These are phyloP conservation scores for Colletotrichum noveboracense DNA, from an alignment of 2,329 filamentous ascomycete genomes.

Conservation along the genomic window DNA sequence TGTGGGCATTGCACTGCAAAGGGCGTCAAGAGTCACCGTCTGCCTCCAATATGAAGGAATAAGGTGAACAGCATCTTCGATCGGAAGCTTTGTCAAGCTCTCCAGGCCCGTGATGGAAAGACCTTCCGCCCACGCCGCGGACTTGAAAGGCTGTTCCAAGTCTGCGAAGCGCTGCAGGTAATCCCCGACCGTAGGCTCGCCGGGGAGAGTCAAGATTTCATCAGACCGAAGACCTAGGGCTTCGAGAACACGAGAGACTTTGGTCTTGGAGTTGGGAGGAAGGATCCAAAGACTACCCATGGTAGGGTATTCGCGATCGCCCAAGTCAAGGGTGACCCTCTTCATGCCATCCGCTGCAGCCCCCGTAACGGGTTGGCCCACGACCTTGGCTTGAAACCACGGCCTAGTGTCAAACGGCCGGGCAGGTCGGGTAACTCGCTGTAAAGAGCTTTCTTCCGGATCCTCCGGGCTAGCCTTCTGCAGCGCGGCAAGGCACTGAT, in stretches of 20 bases:
- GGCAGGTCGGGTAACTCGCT: not conserved
- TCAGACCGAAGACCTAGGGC: not conserved
- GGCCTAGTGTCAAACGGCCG: conserved; percentile 16
- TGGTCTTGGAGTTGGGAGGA: conserved; percentile 12
- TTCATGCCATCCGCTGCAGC: conserved; percentile 5
- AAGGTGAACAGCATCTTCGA: conserved; percentile 5
- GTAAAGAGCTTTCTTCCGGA: not conserved
- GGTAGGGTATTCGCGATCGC: conserved; percentile 13
- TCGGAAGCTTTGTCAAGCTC: not conserved
- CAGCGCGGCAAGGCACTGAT: conserved; percentile 10
- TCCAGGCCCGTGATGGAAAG: not conserved
- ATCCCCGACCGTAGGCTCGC: not conserved
- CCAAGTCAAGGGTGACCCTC: conserved; percentile 12
- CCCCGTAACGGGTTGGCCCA: not conserved
- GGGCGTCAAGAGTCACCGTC: not conserved
- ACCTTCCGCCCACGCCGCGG: not conserved
- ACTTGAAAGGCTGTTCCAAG: conserved; percentile 11
- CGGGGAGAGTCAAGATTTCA: not conserved
- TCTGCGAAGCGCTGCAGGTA: conserved; percentile 5
- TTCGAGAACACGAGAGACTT: conserved; percentile 10
- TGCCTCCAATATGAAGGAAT: conserved; percentile 7
- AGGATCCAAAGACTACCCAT: conserved; percentile 19
- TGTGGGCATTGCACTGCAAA: conserved; percentile 10
- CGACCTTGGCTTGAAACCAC: conserved; percentile 12
- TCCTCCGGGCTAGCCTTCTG: not conserved